Base-by-base conservation (phyloP, 352 stramenopile genomes). In the Phytophthora colocasiae region DNA sequence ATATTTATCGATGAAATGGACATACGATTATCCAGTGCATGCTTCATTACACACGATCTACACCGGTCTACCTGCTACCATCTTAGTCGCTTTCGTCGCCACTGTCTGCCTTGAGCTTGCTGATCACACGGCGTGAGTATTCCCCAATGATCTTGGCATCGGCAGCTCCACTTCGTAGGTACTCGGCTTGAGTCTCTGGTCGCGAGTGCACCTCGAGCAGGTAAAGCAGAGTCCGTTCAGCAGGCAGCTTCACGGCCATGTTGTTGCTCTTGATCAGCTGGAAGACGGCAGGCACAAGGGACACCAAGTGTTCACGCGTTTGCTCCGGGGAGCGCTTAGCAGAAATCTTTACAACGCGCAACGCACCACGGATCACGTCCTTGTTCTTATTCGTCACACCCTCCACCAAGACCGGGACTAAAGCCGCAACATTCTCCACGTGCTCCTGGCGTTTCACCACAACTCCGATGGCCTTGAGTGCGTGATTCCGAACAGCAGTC, bases 261-360 rank as follows among this genome's bases (percentile, higher is more conserved):
- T 97, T 96, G 66, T 89, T 89, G 76, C 89, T 91, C 80, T 96
- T 96, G 73, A 97, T 93, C 38, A 90, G 75, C 66, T 82, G 70
- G 59, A 97, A 95, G 31, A 90, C 85, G 52, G 82, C 69, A 19
- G 87, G 84, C 59, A 97, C 89, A 40, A 97, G 80, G 45, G 69
- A 66, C 10, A 53, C 45, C 24, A 94, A 38, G 50, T 94, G 76
- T 14, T 58, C 63, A 8, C 86, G 88, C 51, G 78, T 85, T 26
- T 72, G 53, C 43, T 72, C 73, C 8, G 89, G 78, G n/a, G 86
- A 78, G 24, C 78, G 76, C 73, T 96, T 95, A 4, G 83, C 81
- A 45, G 90, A 57, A 6, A 84, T 60, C 71, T 97, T 96, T 45
- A 80, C 75, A 40, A 95, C 85, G 49, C 87, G 80, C 62, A 92